Base-by-base conservation (phyloP, 163 green algal species). In the Coccomyxa subellipsoidea region DNA sequence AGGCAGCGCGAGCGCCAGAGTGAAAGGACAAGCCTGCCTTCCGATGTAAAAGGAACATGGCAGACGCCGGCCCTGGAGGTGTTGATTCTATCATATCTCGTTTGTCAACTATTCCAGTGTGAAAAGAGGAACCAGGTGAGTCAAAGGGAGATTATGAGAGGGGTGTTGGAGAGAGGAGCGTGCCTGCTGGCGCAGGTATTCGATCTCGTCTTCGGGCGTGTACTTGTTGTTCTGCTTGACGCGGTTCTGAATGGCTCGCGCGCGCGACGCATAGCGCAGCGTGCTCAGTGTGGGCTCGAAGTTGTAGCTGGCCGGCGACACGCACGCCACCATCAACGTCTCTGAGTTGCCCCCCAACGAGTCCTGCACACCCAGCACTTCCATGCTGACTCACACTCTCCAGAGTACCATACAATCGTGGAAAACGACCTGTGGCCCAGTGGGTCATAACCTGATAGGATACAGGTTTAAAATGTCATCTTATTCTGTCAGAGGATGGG, bases 221-320 rank as follows among this genome's bases (percentile, higher is more conserved):
- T 85, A 80, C 40, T 83, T 72, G 77, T 87, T 89, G 84, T 91
- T 89, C 47, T 87, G 80, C 32, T 81, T 73, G n/a, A 92, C 72
- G 18, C 73, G 83, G 85, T 93, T 93, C 69, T 90, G 85, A 81
- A 93, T 93, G 78, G 71, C 81, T 39, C 88, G 85, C 18, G 88
- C 90, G 3, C 90, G 80, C 36, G 71, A 81, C 6, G 90, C 90
- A 72, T 93, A 93, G 59, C 85, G 77, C 40, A 89, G 80, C 2
- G 85, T 87, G 82, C 78, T 85, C 18, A 85, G 69, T 5, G 80
- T 84, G 38, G 83, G 82, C n/a, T 84, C 80, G 80, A 47, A 87
- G 82, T 81, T 91, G 39, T 40, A 80, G 31, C 32, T 70, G 5
- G 80, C 66, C 32, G 82, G 82, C 8, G 38, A 79, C 32, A 84